Percentiles rank a stretch among this genome's conserved stretches.
Conservation (phyloP, 768 basidiomycete species). For the Kwoniella bestiolae region DNA sequence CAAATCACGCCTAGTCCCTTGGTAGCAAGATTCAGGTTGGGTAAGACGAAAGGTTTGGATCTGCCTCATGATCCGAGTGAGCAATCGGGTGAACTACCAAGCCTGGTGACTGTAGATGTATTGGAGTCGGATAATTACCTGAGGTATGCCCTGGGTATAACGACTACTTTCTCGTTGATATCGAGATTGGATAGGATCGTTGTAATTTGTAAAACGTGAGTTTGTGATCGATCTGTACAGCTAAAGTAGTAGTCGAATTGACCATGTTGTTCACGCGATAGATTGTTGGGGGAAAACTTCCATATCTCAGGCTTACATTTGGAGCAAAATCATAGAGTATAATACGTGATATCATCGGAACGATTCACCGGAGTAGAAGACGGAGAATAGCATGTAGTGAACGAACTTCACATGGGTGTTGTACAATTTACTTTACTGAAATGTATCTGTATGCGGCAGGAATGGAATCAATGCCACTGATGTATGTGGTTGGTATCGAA, state of each 20-base stretch:
- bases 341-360: background rate
- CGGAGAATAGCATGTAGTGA: background rate
- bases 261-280: background rate
- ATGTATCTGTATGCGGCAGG: background rate
- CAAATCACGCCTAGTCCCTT: conserved; percentile 82
- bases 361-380: background rate
- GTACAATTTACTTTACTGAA: background rate
- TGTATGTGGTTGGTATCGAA: no score
- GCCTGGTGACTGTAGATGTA: conserved; percentile 69
- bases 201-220: conserved; percentile 73
- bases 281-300: conserved; percentile 60
- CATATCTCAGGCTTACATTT: conserved; percentile 36
- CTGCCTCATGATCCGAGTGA: conserved; percentile 73
- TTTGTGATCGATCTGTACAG: background rate
- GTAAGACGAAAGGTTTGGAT: conserved; percentile 65
- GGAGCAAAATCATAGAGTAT: conserved; percentile 25
- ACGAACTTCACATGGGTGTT: no score
- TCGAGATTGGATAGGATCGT: conserved; percentile 75
- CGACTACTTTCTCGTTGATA: conserved; percentile 61
- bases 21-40: conserved; percentile 44
- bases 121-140: conserved; percentile 78
- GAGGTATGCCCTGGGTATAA: conserved; percentile 61
- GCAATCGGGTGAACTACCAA: conserved; percentile 74
- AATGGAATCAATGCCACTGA: background rate
- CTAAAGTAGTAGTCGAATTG: background rate